Evolutionary conservation across 164 flowering plant genomes (phyloP), one percentile per base, ranked within the genome.

Genomic region (Magnolia sinica): DNA sequence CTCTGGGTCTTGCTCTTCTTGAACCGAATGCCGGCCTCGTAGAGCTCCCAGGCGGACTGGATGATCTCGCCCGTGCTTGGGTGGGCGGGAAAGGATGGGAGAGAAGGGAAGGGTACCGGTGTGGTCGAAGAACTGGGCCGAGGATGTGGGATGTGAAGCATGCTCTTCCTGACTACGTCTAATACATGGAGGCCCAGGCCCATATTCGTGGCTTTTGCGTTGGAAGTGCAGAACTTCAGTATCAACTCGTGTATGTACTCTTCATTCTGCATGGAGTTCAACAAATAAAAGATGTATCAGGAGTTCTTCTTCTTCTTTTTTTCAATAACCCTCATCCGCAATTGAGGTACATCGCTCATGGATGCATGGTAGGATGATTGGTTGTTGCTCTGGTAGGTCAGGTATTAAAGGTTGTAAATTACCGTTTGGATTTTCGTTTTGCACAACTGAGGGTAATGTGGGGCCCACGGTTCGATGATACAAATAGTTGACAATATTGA

Each of bases 1-100:
- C 89, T 86, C 1, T 1, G 58, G 0, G 83, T 80, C 67, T 76
- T 82, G 75, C 88, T 86, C 50, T 72, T 84, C 82, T 84, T 85
- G 82, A 89, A 79, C 18, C 81, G 61, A 61, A 88, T 84, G 52
- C 91, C 89, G 0, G 90, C 88, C 67, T 87, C 91, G n/a, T 85
- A n/a, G 7, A 89, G 88, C 80, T 88, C 88, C 19, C 75, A 80
- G 11, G 88, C 87, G 0, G 88, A 84, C 11, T 78, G 79, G 77
- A 86, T 78, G 65, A 85, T 82, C n/a, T 70, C 73, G 7, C 73
- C 73, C 27, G 73, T 20, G 52, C 27, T 50, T 50, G 37, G 24
- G 45, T 7, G 23, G 49, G 8, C n/a, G 14, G 55, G 58, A 11
- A 7, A 11, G 71, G 50, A 4, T 31, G 71, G 9, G 49, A 27